A percentile compares a stretch with the other conserved stretches of the same genome.
phyloP scores from a whole-genome alignment of 208 protist genomes.

The Trypanosoma rangeli region DNA sequence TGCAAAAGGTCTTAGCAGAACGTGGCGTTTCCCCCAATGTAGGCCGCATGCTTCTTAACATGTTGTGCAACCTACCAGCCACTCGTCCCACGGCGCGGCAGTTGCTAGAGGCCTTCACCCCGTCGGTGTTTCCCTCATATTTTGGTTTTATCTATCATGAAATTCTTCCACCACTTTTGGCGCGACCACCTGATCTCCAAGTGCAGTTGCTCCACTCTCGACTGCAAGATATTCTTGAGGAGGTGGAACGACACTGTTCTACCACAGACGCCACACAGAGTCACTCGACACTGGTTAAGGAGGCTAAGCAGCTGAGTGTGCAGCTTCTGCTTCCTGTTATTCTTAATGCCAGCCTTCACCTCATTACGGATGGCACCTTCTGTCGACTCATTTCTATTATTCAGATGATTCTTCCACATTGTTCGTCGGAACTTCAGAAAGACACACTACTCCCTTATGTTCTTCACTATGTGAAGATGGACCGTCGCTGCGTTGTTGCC shows the following conservation, averaged over 20 bases:
- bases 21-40: conserved; percentile 18
- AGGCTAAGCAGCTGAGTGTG: conserved; percentile 17
- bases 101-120: conserved; percentile 35
- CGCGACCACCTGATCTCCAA: conserved; percentile 46
- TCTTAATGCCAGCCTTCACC: conserved; percentile 42
- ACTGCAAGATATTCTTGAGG: conserved; percentile 30
- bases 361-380: conserved; percentile 41
- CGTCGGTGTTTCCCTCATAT: conserved; percentile 40
- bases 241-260: conserved; percentile 9
- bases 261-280: neutral
- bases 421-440: conserved; percentile 28
- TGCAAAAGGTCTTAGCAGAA: conserved; percentile 15
- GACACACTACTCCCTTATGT: conserved; percentile 56
- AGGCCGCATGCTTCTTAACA: conserved; percentile 21
- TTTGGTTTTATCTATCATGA: conserved; percentile 42
- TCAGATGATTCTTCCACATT: conserved; percentile 34
- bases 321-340: conserved; percentile 51
- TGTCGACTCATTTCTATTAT: conserved; percentile 46
- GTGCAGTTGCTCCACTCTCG: conserved; percentile 39
- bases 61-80: conserved; percentile 24
- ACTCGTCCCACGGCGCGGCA: conserved; percentile 32
- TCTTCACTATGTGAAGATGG: conserved; percentile 32
- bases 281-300: neutral
- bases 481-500: conserved; percentile 24
- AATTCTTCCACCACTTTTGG: conserved; percentile 51